Conservation (phyloP, 2,329 filamentous ascomycete species). For the Neonectria faginata region DNA sequence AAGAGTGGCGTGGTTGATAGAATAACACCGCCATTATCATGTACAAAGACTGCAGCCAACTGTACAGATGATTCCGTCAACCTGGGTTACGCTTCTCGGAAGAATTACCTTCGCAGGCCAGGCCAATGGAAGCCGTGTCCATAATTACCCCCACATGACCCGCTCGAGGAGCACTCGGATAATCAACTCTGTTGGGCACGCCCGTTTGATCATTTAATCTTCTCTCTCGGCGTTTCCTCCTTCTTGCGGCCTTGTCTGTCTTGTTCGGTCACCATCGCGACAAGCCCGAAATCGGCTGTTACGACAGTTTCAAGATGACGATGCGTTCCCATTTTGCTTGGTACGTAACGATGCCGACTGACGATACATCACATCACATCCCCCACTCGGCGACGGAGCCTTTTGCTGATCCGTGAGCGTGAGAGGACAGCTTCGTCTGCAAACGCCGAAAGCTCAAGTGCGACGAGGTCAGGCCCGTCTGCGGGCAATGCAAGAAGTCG, state of each 20-base stretch:
- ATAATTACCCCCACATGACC: background rate
- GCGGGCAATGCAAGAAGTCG: slow-evolving; percentile 36
- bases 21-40: background rate
- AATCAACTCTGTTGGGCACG: background rate
- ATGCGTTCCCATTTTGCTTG: slow-evolving; percentile 43
- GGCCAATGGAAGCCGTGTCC: background rate
- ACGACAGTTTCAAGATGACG: background rate
- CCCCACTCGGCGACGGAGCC: background rate
- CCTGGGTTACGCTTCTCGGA: background rate
- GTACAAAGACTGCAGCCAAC: background rate
- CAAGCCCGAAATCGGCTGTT: background rate
- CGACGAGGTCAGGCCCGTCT: slow-evolving; percentile 40
- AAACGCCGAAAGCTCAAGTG: slow-evolving; percentile 45
- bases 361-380: background rate
- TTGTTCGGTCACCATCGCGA: background rate
- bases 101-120: background rate
- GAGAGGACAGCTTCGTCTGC: slow-evolving; percentile 32
- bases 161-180: background rate
- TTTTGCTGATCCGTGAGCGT: slow-evolving; percentile 5
- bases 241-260: background rate
- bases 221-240: background rate
- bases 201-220: background rate
- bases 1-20: background rate
- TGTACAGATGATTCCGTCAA: background rate
- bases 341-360: slow-evolving; percentile 13